Evolutionary conservation across 2,329 filamentous ascomycete species (phyloP).

Genomic region (Xylogone sp.): DNA sequence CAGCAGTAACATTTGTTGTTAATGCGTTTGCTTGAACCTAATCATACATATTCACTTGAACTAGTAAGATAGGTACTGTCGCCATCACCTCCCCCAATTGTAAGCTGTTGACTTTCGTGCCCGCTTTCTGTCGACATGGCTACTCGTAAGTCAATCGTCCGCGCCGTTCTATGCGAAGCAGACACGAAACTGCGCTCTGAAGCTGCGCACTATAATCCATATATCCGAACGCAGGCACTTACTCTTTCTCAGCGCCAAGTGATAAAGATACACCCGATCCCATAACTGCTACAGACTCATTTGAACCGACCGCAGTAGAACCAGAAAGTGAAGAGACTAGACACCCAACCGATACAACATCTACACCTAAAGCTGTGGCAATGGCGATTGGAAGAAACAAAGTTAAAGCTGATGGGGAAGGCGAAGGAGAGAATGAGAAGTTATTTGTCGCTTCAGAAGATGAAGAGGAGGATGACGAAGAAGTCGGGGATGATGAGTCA

Average conservation of each 20-base stretch:
- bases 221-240: not conserved
- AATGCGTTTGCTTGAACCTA: no score
- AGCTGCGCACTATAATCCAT: not conserved
- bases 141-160: not conserved
- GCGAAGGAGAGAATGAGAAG: not conserved
- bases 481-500: constrained; percentile 48
- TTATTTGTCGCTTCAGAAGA: constrained; percentile 33
- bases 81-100: no score
- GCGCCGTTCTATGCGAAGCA: not conserved
- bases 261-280: not conserved
- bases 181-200: not conserved
- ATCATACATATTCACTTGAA: no score
- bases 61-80: no score
- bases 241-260: not conserved
- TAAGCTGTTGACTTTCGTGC: no score
- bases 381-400: not conserved
- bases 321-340: not conserved
- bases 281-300: not conserved
- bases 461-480: constrained; percentile 59
- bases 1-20: no score
- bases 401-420: not conserved
- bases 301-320: not conserved
- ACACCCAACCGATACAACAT: not conserved
- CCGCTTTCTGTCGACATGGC: no score
- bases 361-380: not conserved